Conservation (phyloP, 1,139 yeast species). For the Schwanniomyces etchellsii region DNA sequence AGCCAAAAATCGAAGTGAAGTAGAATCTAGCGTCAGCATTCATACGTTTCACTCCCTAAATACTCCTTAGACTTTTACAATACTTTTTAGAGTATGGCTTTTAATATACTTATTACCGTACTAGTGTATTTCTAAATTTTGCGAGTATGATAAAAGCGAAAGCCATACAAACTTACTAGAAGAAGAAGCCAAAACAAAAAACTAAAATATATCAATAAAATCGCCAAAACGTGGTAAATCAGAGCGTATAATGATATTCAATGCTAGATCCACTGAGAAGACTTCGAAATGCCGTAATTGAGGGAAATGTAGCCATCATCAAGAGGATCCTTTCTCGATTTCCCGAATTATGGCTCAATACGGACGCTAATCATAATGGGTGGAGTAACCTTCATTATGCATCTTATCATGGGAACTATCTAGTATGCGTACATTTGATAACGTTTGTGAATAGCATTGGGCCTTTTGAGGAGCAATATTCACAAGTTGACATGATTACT, state of each 20-base stretch:
- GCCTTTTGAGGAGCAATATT: conserved; percentile 13
- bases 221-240: no score
- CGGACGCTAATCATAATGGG: conserved; percentile 63
- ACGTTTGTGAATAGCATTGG: conserved; percentile 25
- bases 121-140: no score
- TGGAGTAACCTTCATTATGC: conserved; percentile 92
- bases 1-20: no score
- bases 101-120: no score
- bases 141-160: no score
- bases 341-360: conserved; percentile 73
- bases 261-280: conserved; percentile 65
- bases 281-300: conserved; percentile 67
- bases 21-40: no score
- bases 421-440: conserved; percentile 61
- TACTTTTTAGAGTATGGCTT: no score
- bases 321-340: conserved; percentile 63
- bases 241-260: conserved; percentile 2
- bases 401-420: conserved; percentile 71
- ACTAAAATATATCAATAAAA: no score
- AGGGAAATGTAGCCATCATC: conserved; percentile 70
- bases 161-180: no score
- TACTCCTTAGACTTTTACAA: no score
- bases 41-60: no score
- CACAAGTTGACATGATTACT: conserved; percentile 36
- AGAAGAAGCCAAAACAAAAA: no score